These are phyloP conservation scores for Cryphonectria naterciae DNA, from an alignment of 2,329 filamentous ascomycete genomes.

Conservation along the genomic window DNA sequence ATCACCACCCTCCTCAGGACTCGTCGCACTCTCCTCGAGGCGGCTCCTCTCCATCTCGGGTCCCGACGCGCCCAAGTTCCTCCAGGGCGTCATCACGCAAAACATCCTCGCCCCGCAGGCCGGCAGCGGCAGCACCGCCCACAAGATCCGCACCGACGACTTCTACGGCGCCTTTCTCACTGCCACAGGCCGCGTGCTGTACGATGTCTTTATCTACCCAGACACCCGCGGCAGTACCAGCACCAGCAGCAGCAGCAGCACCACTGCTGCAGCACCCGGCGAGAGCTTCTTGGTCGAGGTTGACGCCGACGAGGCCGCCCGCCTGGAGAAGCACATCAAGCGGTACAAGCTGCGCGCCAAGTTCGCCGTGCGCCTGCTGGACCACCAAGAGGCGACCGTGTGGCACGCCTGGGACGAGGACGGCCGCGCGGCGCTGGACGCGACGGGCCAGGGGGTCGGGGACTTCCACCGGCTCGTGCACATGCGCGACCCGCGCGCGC, in stretches of 20 bases:
- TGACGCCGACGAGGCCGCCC: constrained; percentile 67
- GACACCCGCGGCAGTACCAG: constrained; percentile 42
- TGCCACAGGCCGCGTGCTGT: constrained; percentile 79
- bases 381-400: constrained; percentile 66
- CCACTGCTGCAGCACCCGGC: constrained; percentile 33
- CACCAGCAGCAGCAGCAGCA: constrained; percentile 34
- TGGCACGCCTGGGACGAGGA: constrained; percentile 75
- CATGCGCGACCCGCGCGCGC: constrained; percentile 45
- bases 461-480: constrained; percentile 22
- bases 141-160: constrained; percentile 46
- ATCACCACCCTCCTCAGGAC: constrained; percentile 45
- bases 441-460: not conserved
- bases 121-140: constrained; percentile 30
- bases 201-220: constrained; percentile 90
- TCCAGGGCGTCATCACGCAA: constrained; percentile 85
- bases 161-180: constrained; percentile 87
- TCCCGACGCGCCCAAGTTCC: constrained; percentile 77
- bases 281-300: constrained; percentile 79
- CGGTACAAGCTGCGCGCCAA: constrained; percentile 86
- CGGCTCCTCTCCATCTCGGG: constrained; percentile 80
- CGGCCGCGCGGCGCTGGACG: constrained; percentile 33
- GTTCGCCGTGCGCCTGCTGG: constrained; percentile 69
- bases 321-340: constrained; percentile 73
- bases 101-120: constrained; percentile 56
- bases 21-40: constrained; percentile 69